These are phyloP conservation scores for Vigna unguiculata DNA, from an alignment of 306 rosid genomes.

Conservation along the genomic window DNA sequence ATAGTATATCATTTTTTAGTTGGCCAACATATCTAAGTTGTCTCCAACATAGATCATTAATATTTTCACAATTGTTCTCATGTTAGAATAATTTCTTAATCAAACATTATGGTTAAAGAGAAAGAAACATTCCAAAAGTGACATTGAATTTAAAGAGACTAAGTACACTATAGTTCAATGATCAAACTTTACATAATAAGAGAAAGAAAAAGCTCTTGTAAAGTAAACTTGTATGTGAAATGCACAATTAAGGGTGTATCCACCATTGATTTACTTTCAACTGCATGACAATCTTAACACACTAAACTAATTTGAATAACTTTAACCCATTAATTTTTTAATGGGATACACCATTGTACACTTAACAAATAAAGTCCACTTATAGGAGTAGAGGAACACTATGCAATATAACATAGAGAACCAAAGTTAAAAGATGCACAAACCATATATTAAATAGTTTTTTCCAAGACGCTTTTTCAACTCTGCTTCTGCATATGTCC, in stretches of 20 bases:
- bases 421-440: slow-evolving; percentile 34
- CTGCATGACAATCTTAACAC: background rate
- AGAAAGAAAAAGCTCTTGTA: background rate
- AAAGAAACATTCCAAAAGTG: slow-evolving; percentile 21
- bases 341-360: slow-evolving; percentile 16
- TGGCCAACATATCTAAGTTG: slow-evolving; percentile 27
- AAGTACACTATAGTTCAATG: background rate
- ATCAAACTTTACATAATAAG: background rate
- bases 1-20: slow-evolving; percentile 30
- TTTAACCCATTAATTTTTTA: background rate
- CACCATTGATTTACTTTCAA: slow-evolving; percentile 6
- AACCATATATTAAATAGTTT: slow-evolving; percentile 84
- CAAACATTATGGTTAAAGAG: no score
- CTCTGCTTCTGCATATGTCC: slow-evolving; percentile 91
- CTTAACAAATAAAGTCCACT: background rate
- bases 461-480: slow-evolving; percentile 79
- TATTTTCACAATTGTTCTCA: slow-evolving; percentile 8
- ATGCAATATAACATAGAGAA: slow-evolving; percentile 18
- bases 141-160: slow-evolving; percentile 20
- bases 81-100: background rate
- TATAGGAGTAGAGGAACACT: background rate
- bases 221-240: background rate
- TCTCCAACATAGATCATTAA: background rate
- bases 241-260: background rate
- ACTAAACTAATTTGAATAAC: no score